Conservation (phyloP, 164 flowering plant species). For the Dillenia suffruticosa region DNA sequence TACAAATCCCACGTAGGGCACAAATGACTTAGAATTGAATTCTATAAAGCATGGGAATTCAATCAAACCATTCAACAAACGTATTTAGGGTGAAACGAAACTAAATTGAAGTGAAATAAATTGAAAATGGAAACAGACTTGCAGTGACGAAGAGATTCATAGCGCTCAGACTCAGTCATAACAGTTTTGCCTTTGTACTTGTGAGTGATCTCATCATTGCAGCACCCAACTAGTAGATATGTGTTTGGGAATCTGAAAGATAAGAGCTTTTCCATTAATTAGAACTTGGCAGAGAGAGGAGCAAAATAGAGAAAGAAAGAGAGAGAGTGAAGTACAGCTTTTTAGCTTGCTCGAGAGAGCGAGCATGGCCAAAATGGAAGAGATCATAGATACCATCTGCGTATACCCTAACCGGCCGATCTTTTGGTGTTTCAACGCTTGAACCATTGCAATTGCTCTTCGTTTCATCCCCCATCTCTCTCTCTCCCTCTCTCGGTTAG, state of each 20-base stretch:
- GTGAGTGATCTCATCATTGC: slow-evolving; percentile 63
- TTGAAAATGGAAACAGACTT: slow-evolving; percentile 25
- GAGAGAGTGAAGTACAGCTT: not conserved
- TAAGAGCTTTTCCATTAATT: not conserved
- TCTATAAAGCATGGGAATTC: too few species aligned
- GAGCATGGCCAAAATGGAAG: slow-evolving; percentile 8
- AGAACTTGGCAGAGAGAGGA: not conserved
- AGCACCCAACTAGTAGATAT: slow-evolving; percentile 65
- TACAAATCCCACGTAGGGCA: too few species aligned
- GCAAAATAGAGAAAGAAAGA: too few species aligned
- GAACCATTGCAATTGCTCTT: not conserved
- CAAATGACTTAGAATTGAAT: too few species aligned
- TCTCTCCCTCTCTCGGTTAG: not conserved
- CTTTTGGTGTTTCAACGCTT: not conserved
- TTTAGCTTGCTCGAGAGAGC: slow-evolving; percentile 8
- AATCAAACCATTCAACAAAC: too few species aligned
- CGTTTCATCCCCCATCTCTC: not conserved
- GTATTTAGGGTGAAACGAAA: too few species aligned
- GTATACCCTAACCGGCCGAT: slow-evolving; percentile 1
- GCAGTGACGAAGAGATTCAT: slow-evolving; percentile 80
- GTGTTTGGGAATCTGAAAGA: slow-evolving; percentile 54
- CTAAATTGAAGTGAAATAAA: too few species aligned
- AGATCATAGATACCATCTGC: slow-evolving; percentile 9
- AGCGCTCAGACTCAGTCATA: slow-evolving; percentile 59
- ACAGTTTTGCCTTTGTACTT: slow-evolving; percentile 70